Base-by-base conservation (phyloP, 345 rosid genomes). In the Lepidium didymum region DNA sequence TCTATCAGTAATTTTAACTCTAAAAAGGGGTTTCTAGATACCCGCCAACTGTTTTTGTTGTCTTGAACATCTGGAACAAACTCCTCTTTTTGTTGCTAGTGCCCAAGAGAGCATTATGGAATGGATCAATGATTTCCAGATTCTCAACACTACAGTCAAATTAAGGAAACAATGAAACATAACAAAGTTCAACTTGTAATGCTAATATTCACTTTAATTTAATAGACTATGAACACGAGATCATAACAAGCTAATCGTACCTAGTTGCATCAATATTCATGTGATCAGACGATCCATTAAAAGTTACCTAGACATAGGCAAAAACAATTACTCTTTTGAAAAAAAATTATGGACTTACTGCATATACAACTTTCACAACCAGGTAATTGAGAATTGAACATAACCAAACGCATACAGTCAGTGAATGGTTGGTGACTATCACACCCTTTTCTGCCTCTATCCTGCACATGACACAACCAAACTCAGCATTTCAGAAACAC, bases 271-370 rank as follows among this genome's bases (percentile, higher is more conserved):
- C 98, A 45, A 93, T 84, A 72, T 81, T 90, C 97, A 93, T 86
- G 83, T 93, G 98, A 77, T 88, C 92, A 82, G 87, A 93, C 59
- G 98, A 90, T 72, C 98, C 98, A 82, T 90, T 93, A 69, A 93
- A 93, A 55, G 95, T 87, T 69, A 93, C 90, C 98, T 93, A 81
- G 51, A 59, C 44, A 74, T 43, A 43, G 34, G 44, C 40, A 74
- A 16, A 21, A 21, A 34, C 44, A 61, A 19, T 40, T 15, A 40
- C 36, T 59, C 67, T 19, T 60, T 51, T 60, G 53, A 44, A 40
- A 41, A 41, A 18, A 12, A 19, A 37, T 38, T 37, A 7, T 21
- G 34, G 33, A 38, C 3, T 7, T 37, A 56, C 31, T 36, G 41
- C 62, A 63, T 23, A 34, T 36, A 60, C 40, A 60, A 40, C 40